Evolutionary conservation across 345 rosid species (phyloP).

Genomic region (Ceriops zippeliana): DNA sequence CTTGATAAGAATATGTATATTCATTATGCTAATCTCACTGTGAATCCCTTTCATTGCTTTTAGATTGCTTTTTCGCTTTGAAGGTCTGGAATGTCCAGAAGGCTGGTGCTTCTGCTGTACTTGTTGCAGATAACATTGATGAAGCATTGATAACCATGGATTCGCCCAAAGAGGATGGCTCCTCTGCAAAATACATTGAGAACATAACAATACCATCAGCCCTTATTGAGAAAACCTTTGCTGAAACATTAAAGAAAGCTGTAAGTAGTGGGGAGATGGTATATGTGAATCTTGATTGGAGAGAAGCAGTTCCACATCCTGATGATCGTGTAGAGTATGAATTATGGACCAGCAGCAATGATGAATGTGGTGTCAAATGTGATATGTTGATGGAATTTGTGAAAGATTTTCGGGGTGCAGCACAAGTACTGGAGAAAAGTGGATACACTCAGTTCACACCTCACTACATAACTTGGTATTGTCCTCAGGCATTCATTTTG

Average conservation of each 20-base stretch:
- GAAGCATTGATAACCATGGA: slow-evolving; percentile 96
- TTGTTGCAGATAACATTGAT: slow-evolving; percentile 78
- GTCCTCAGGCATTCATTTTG: slow-evolving; percentile 84
- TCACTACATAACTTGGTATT: slow-evolving; percentile 94
- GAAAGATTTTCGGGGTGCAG: slow-evolving; percentile 81
- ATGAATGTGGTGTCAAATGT: slow-evolving; percentile 93
- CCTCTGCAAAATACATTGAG: slow-evolving; percentile 68
- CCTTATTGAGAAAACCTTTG: slow-evolving; percentile 70
- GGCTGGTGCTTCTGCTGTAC: slow-evolving; percentile 96
- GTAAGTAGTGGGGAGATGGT: slow-evolving; percentile 73
- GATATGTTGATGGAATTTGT: slow-evolving; percentile 87
- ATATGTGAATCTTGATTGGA: slow-evolving; percentile 94
- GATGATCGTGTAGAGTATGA: slow-evolving; percentile 97
- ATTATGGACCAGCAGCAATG: slow-evolving; percentile 95
- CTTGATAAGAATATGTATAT: no score
- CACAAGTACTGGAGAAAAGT: slow-evolving; percentile 91
- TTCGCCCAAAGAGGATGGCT: slow-evolving; percentile 66
- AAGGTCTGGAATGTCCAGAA: slow-evolving; percentile 98
- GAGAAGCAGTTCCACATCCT: slow-evolving; percentile 98
- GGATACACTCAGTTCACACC: slow-evolving; percentile 92
- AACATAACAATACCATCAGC: slow-evolving; percentile 98
- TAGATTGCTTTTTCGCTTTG: slow-evolving; percentile 95
- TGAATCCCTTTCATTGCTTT: slow-evolving; percentile 11
- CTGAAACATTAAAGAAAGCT: slow-evolving; percentile 70
- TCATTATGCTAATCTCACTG: neutral